Evolutionary conservation across 2,329 filamentous ascomycete genomes (phyloP).

Genomic region (Microdochium paspali): DNA sequence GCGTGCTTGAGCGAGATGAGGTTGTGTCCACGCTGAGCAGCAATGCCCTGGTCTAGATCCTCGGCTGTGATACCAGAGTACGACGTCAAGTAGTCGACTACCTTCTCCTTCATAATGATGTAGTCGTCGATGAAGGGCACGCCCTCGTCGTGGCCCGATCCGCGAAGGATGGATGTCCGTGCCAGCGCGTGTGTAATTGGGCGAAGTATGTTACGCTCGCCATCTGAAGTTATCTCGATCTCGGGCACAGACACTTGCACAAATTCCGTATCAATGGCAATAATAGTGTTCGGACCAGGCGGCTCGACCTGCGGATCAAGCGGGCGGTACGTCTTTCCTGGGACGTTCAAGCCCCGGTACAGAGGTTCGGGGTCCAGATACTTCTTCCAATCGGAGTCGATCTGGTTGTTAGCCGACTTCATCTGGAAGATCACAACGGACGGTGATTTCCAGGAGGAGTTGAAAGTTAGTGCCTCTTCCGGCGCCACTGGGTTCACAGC

Average conservation of each 20-base stretch:
- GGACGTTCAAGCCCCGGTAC: constrained; percentile 57
- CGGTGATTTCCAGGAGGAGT: constrained; percentile 85
- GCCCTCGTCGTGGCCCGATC: constrained; percentile 67
- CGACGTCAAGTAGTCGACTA: constrained; percentile 90
- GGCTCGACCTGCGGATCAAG: constrained; percentile 51
- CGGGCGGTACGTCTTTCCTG: constrained; percentile 46
- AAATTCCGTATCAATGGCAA: constrained; percentile 94
- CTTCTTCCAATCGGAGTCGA: constrained; percentile 82
- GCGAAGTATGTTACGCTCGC: constrained; percentile 82
- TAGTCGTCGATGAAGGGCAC: constrained; percentile 95
- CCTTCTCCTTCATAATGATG: constrained; percentile 79
- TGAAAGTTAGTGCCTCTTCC: constrained; percentile 83
- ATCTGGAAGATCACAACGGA: constrained; percentile 81
- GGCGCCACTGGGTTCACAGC: constrained; percentile 70
- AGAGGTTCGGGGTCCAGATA: constrained; percentile 76
- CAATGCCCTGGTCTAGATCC: constrained; percentile 64
- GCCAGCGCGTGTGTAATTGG: constrained; percentile 86
- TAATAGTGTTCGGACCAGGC: constrained; percentile 62
- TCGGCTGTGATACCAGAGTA: constrained; percentile 85
- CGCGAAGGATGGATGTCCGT: constrained; percentile 84
- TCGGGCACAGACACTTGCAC: constrained; percentile 88
- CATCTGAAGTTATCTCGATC: constrained; percentile 92
- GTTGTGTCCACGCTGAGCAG: constrained; percentile 61
- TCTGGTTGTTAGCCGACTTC: constrained; percentile 68
- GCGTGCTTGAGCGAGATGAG: constrained; percentile 81